These are phyloP conservation scores for Aspergillus felis DNA, from an alignment of 2,329 filamentous ascomycete genomes.

Conservation along the genomic window DNA sequence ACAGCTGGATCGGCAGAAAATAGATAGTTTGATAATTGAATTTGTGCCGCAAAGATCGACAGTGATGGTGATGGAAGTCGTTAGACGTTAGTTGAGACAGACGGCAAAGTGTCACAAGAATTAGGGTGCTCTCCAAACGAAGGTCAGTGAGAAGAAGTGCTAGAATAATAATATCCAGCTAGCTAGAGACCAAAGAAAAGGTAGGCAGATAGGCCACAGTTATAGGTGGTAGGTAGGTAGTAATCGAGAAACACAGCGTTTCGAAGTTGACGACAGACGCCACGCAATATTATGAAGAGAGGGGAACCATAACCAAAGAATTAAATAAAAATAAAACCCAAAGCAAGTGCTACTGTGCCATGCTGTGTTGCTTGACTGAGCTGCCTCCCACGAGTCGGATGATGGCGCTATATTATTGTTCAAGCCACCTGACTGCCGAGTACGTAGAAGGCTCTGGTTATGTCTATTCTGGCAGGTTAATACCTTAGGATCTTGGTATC, in stretches of 20 bases:
- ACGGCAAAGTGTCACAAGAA: neutral
- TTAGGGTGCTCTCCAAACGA: neutral
- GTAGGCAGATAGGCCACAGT: constrained; percentile 5
- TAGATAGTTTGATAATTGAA: neutral
- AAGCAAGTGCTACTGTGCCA: constrained; percentile 13
- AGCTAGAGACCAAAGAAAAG: constrained; percentile 5
- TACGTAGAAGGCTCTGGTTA: neutral
- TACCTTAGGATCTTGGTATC: neutral
- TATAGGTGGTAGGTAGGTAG: neutral
- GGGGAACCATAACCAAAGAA: constrained; percentile 1
- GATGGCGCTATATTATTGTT: constrained; percentile 4
- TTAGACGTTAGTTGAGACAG: neutral
- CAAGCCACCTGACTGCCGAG: neutral
- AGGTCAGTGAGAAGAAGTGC: neutral
- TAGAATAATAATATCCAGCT: constrained; percentile 5
- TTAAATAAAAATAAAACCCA: neutral
- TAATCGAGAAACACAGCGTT: neutral
- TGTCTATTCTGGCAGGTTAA: neutral
- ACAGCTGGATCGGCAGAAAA: neutral
- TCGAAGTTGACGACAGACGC: constrained; percentile 23
- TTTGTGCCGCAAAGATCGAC: constrained; percentile 1
- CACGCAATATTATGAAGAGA: constrained; percentile 21
- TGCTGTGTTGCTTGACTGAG: constrained; percentile 1
- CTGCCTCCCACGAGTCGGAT: constrained; percentile 8
- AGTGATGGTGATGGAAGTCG: neutral